Evolutionary conservation across 2,329 filamentous ascomycete species (phyloP).

Genomic region (Talaromyces albobiverticillius): DNA sequence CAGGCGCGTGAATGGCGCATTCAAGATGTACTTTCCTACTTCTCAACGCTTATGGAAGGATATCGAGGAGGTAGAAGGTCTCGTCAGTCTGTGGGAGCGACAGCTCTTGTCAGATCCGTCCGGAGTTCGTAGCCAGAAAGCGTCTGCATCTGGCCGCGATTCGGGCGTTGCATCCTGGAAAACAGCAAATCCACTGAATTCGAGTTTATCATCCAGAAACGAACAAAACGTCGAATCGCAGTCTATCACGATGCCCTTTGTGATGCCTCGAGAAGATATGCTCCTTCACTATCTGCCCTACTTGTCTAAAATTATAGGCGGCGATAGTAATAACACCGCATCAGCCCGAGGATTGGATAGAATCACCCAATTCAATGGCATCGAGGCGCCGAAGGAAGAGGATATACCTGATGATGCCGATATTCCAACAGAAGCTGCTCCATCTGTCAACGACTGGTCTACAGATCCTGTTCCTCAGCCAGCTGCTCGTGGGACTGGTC

Average conservation of each 20-base stretch:
- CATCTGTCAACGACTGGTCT: slow-evolving; percentile 7
- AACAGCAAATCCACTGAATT: slow-evolving; percentile 14
- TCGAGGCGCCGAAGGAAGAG: slow-evolving; percentile 38
- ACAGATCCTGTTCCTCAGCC: slow-evolving; percentile 17
- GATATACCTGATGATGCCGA: slow-evolving; percentile 43
- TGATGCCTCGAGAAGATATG: slow-evolving; percentile 36
- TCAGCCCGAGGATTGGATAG: slow-evolving; percentile 58
- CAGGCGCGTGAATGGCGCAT: slow-evolving; percentile 55
- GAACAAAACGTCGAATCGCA: neutral
- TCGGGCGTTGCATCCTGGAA: slow-evolving; percentile 39
- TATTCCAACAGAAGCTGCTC: slow-evolving; percentile 27
- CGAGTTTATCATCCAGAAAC: neutral
- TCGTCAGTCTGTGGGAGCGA: slow-evolving; percentile 51
- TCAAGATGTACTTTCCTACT: slow-evolving; percentile 90
- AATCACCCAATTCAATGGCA: slow-evolving; percentile 65
- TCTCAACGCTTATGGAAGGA: slow-evolving; percentile 79
- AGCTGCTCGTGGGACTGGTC: neutral
- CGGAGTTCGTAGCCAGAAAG: neutral
- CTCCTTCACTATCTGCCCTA: slow-evolving; percentile 85
- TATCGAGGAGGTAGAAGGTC: slow-evolving; percentile 74
- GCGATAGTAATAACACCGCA: slow-evolving; percentile 31
- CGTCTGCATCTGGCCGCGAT: neutral
- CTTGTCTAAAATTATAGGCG: slow-evolving; percentile 62
- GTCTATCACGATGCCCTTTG: slow-evolving; percentile 21
- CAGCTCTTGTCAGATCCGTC: slow-evolving; percentile 26